A percentile compares a stretch with the other conserved stretches of the same genome.
Evolutionary conservation across 768 basidiomycete genomes (phyloP).

Genomic region (Boletus patriciae): DNA sequence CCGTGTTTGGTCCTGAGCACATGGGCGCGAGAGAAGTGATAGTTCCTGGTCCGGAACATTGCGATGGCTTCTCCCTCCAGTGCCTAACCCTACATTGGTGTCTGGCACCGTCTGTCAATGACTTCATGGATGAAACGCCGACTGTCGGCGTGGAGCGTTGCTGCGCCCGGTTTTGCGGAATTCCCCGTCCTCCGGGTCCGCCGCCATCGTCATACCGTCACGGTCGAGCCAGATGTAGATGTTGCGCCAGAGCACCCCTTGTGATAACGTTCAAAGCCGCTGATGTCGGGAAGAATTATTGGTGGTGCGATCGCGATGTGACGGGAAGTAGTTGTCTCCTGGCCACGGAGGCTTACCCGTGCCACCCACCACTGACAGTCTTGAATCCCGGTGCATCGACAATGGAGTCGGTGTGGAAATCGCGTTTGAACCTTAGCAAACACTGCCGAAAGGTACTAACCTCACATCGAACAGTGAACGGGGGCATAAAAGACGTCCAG

Average conservation of each 20-base stretch:
- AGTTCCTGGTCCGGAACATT: too few species aligned
- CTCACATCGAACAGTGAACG: not conserved
- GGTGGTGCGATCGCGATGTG: not conserved
- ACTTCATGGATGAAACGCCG: not conserved
- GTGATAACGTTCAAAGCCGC: not conserved
- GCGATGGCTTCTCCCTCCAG: not conserved
- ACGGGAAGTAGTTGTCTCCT: not conserved
- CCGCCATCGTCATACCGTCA: not conserved
- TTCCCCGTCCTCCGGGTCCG: not conserved
- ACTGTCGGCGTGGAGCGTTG: not conserved
- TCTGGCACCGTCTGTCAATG: not conserved
- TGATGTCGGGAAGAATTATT: not conserved
- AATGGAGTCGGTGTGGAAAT: not conserved
- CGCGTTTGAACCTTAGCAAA: not conserved
- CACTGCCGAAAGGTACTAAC: not conserved
- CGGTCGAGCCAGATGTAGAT: not conserved
- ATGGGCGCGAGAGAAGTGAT: too few species aligned
- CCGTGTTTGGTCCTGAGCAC: too few species aligned
- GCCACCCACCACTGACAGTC: not conserved
- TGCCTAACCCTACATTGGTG: not conserved
- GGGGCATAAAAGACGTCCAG: not conserved
- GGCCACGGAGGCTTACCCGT: not conserved
- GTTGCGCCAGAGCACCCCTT: too few species aligned
- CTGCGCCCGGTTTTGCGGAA: not conserved
- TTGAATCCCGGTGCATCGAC: not conserved